Evolutionary conservation across 306 rosid genomes (phyloP), one percentile per base, ranked within the genome.

Genomic region (Cucurbita pepo): DNA sequence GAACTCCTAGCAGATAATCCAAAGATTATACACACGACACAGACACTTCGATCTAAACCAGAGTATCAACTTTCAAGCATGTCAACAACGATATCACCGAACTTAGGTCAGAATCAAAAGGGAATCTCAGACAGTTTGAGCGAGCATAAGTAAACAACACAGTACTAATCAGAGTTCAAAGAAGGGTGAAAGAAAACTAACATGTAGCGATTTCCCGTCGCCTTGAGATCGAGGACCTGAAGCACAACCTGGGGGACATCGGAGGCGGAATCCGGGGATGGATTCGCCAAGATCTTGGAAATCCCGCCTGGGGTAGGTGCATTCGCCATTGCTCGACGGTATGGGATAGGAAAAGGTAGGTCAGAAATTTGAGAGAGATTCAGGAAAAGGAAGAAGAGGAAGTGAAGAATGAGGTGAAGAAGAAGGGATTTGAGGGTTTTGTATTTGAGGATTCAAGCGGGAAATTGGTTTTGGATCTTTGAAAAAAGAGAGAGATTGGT

Each of bases 151-250:
- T 8, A 5, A 34, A 57, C 22, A 14, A 8, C 40, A 45, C 16
- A 21, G 4, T 55, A 55, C 37, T 3, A 21, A n/a, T 50, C 38
- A 0, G 12, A 61, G 52, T 19, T 8, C 0, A 48, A 6, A 65
- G 10, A 18, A 5, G 1, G 66, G 8, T 15, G 8, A 18, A 54
- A 22, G 14, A 44, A 57, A 43, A 73, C 85, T 82, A 22, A 91
- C 97, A 80, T 86, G 81, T 77, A 85, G 77, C 96, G 82, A 67
- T 77, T 88, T 6, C 99, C 99, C 37, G 75, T 56, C 59, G 80
- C 37, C 41, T 67, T 78, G 79, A 95, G 99, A 84, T 95, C 92
- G 47, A 85, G 73, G 56, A 95, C 83, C 82, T 95, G 97, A 10
- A 91, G 85, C 6, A 91, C 83, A 47, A 95, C 78, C 4, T 85